Evolutionary conservation across 768 basidiomycete species (phyloP), one percentile per base, ranked within the genome.

Genomic region (Kwoniella dendrophila): DNA sequence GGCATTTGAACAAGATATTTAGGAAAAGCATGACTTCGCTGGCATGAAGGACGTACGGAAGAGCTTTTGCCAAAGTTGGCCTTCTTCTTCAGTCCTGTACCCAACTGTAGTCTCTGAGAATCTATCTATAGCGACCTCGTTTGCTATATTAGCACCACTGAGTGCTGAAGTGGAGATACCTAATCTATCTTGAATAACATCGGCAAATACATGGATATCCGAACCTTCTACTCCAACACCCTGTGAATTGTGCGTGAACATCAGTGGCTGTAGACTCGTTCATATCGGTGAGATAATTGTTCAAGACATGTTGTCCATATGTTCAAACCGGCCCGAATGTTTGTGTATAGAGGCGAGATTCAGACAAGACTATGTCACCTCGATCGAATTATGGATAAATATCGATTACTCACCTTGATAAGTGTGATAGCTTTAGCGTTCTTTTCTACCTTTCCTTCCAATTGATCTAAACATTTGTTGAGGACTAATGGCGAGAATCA

Each of bases 31-130:
- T 38, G 36, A 38, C 36, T 38, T 38, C 36, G 64, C 72, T 47
- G n/a, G n/a, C n/a, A n/a, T n/a, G n/a, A n/a, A n/a, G n/a, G n/a
- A n/a, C n/a, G n/a, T 45, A 78, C 77, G 60, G 69, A 83, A 82
- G 20, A 83, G 65, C 53, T 69, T 67, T 67, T 81, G 73, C 81
- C 81, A 83, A 51, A 80, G 66, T 64, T 80, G 65, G 33, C 80
- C 81, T 38, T 81, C 81, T 54, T 78, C 77, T 52, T 76, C 55
- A n/a, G 69, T 78, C 57, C 80, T 67, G 60, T 81, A 82, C 2
- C 82, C 82, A 47, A 83, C 78, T 1, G 82, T 83, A n/a, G 82
- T 83, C 73, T 83, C 82, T 20, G 78, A 80, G 72, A 82, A 82
- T 36, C 71, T 64, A 49, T 80, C 82, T 32, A 59, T 70, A 1